Evolutionary conservation across 768 basidiomycete species (phyloP), one percentile per base, ranked within the genome.

Genomic region (Favolaschia claudopus): DNA sequence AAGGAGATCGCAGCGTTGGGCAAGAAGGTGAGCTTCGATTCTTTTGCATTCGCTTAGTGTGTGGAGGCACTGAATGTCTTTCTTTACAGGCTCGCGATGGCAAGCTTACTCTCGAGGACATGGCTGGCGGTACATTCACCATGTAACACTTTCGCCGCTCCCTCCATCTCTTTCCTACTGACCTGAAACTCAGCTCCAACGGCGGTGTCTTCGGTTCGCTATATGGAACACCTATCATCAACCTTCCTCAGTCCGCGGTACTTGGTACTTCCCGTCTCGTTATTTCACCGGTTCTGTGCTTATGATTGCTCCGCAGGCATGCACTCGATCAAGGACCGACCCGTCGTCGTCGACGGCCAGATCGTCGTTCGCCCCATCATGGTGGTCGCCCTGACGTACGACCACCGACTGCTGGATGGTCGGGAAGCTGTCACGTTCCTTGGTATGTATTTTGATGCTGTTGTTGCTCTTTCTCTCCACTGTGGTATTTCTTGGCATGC

Each of bases 171-270:
- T 56, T 10, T 34, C 24, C 31, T 38, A 4, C n/a, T n/a, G 19
- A 44, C 13, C 12, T 9, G 6, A 55, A 33, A 60, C 27, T 22
- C 62, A 96, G 95, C 75, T 99, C 97, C 36, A 99, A 99, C 71
- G 97, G 96, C 40, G 96, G 96, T 67, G 96, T 99, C 72, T 99
- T 99, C 70, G 96, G 96, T 39, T 96, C 94, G 45, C 79, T 99
- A 45, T 97, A 90, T 69, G 96, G 96, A 36, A 99, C 96, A n/a
- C 96, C 96, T 33, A 99, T 99, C 71, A 96, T 99, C 78, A 99
- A 98, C 82, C 80, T 96, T 40, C 96, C 96, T 5, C 96, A 98
- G 73, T 78, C 95, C 22, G 96, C 95, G 49, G 95, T 98, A 7
- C 86, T 99, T 52, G 96, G 92, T 83, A 67, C 60, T 82, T 75